A percentile compares a stretch with the other conserved stretches of the same genome.
Conservation (phyloP, 768 basidiomycete species). For the Suillus alpinus region DNA sequence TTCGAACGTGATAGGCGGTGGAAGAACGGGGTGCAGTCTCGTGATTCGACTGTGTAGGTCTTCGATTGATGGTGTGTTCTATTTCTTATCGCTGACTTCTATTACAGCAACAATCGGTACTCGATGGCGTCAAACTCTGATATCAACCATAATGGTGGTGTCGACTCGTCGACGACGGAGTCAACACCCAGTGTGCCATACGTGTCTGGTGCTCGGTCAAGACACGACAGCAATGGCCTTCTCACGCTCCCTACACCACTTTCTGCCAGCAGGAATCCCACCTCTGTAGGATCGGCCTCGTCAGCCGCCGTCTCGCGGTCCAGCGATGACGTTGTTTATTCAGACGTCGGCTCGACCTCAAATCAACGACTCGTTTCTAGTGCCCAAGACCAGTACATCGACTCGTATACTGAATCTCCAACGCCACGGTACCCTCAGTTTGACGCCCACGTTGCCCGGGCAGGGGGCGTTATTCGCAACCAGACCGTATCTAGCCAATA, state of each 20-base stretch:
- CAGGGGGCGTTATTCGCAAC: conserved; percentile 39
- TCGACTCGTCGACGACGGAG: conserved; percentile 62
- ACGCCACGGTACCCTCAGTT: conserved; percentile 28
- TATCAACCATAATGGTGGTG: conserved; percentile 52
- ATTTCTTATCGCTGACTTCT: conserved; percentile 25
- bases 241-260: conserved; percentile 77
- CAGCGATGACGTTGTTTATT: conserved; percentile 39
- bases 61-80: conserved; percentile 13
- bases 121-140: conserved; percentile 81
- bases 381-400: conserved; percentile 32
- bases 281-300: conserved; percentile 39
- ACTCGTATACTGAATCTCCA: conserved; percentile 21
- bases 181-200: conserved; percentile 39
- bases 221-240: conserved; percentile 68
- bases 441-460: conserved; percentile 40
- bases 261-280: conserved; percentile 52
- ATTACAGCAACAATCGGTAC: conserved; percentile 50
- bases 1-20: conserved; percentile 95
- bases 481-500: conserved; percentile 35
- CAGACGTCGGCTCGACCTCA: conserved; percentile 36
- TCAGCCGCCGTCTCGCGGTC: conserved; percentile 45
- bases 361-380: conserved; percentile 42
- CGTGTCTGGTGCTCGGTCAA: conserved; percentile 41
- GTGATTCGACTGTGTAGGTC: conserved; percentile 72
- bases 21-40: conserved; percentile 83